phyloP scores from a whole-genome alignment of 2,329 filamentous ascomycete species.

The Colletotrichum sp. region DNA sequence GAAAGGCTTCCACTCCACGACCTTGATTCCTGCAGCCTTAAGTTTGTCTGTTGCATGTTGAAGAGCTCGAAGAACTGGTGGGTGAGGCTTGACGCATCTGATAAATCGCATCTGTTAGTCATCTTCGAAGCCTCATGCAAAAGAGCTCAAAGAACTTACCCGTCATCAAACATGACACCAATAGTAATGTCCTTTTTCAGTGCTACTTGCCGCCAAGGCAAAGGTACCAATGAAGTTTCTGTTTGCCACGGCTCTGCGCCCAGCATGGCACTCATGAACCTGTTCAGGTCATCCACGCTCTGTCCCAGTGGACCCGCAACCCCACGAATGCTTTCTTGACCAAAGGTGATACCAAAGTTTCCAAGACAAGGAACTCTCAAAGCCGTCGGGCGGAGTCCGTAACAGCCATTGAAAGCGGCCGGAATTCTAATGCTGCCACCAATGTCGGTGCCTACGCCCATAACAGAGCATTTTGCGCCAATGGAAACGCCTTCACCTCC shows the following conservation, averaged over 20 bases:
- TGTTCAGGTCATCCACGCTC: constrained; percentile 60
- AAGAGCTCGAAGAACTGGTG: constrained; percentile 66
- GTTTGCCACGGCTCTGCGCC: constrained; percentile 58
- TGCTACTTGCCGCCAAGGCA: constrained; percentile 55
- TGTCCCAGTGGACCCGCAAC: constrained; percentile 51
- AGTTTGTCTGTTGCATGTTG: constrained; percentile 46
- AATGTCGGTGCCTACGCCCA: constrained; percentile 38
- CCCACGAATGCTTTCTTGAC: constrained; percentile 68
- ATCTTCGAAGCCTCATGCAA: neutral
- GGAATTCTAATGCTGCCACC: constrained; percentile 31
- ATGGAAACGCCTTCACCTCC: constrained; percentile 72
- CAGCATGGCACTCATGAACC: constrained; percentile 59
- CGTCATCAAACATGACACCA: constrained; percentile 70
- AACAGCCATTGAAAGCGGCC: constrained; percentile 63
- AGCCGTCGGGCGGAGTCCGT: constrained; percentile 59
- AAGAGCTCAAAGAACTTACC: constrained; percentile 34
- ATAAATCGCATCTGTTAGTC: neutral
- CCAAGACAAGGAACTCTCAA: constrained; percentile 63
- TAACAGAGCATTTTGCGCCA: constrained; percentile 58
- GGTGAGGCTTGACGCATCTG: constrained; percentile 54
- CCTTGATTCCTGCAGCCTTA: constrained; percentile 49
- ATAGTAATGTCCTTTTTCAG: constrained; percentile 52
- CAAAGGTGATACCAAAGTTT: constrained; percentile 61
- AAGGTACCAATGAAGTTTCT: constrained; percentile 61
- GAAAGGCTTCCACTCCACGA: constrained; percentile 56